phyloP scores from a whole-genome alignment of 148 eudicot species.

The Vaccinium macrocarpon region DNA sequence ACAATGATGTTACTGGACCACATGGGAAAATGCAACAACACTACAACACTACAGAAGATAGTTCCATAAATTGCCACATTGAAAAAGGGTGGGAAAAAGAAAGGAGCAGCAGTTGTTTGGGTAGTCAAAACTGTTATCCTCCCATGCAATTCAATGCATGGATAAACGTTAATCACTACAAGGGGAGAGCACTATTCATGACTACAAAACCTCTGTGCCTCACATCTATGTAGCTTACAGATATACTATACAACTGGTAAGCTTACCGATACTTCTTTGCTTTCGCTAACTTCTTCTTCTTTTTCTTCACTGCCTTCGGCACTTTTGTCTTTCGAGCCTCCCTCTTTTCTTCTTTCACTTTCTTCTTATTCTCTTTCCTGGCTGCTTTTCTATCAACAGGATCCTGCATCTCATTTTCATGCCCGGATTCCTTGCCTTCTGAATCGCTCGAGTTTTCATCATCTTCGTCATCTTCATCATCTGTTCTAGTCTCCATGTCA shows the following conservation, averaged over 20 bases:
- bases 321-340: conserved; percentile 79
- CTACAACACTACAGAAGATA: no score
- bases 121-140: no score
- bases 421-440: conserved; percentile 24
- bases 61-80: no score
- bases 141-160: no score
- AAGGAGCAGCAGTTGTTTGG: no score
- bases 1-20: no score
- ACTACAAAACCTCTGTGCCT: background rate
- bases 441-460: conserved; percentile 45
- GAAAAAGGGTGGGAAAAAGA: no score
- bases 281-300: conserved; percentile 90
- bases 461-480: conserved; percentile 33
- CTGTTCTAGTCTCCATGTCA: conserved; percentile 42
- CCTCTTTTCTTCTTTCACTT: conserved; percentile 93
- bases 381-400: conserved; percentile 69
- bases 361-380: conserved; percentile 91
- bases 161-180: no score
- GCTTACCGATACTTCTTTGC: conserved; percentile 51
- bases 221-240: background rate
- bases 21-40: no score
- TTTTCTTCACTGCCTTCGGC: conserved; percentile 83
- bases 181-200: no score
- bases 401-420: conserved; percentile 23
- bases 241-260: no score